Evolutionary conservation across 352 stramenopile species (phyloP), one percentile per base, ranked within the genome.

Genomic region (Globisporangium paddicum): DNA sequence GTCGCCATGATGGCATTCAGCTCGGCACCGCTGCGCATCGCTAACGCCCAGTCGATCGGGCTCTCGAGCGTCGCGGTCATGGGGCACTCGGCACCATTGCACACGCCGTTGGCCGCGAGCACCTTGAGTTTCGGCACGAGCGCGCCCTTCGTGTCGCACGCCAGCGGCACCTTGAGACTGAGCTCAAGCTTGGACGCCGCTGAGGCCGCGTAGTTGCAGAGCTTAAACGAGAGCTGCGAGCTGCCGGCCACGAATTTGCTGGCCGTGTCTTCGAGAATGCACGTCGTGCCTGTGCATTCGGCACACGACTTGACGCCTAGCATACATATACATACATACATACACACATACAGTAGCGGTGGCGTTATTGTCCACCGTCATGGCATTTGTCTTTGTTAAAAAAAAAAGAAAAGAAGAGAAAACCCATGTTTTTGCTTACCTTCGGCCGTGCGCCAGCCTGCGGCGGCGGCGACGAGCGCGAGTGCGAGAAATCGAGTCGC

Each of bases 21-120:
- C 2, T 58, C 70, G 16, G 49, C 66, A 37, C 63, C 59, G 21
- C 63, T 82, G 48, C 75, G 71, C 59, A 89, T 62, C 5, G 69
- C 75, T 49, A 90, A 61, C 19, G 81, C 83, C 84, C 84, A 93
- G 66, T 93, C 84, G 26, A 93, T 42, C 1, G 68, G 55, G 1
- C 41, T 23, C 50, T 84, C 59, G 41, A 93, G 73, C 40, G 55
- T 72, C 9, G 75, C 76, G 23, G 63, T 75, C n/a, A 92, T 70
- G 9, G 69, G 47, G 66, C 84, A 93, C 40, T 78, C 68, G 19
- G 68, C 50, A 6, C 50, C 45, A 28, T 40, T 60, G 37, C 79
- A 89, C 18, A 47, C 38, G 57, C 72, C 73, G 28, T 62, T 53
- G 6, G 75, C 53, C 42, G 55, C 56, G 5, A 91, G 65, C 19